Base-by-base conservation (phyloP, 2,329 filamentous ascomycete genomes). In the Teratosphaeria zuluensis region DNA sequence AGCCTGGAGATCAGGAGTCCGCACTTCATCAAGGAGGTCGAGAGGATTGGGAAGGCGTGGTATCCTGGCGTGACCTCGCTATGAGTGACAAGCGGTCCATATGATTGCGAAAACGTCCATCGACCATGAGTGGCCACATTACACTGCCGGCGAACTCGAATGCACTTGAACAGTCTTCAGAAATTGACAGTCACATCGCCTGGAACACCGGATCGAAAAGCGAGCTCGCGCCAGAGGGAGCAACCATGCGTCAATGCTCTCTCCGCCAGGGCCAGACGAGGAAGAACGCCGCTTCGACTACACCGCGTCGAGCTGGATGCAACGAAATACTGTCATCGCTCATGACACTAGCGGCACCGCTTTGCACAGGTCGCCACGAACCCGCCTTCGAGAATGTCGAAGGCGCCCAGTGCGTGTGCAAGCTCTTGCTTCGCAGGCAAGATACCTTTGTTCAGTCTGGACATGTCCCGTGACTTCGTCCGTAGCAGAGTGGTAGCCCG, bases 31-130 rank as follows among this genome's bases (percentile, higher is more conserved):
- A 83, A 84, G 16, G 91, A 96, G 68, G 86, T 99, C 71, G 85
- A 87, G 72, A 81, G 87, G 65, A 94, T 99, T 72, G 94, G 91
- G 35, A 88, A 92, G 69, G 76, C 76, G 1, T 99, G 94, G 92
- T 82, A 81, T 58, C 90, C 91, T 0, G 90, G 90, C 1, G 3
- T 48, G 4, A 48, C 16, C 42, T 48, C 42, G 42, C 42, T 48
- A 9, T 48, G 42, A 48, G 16, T 4, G 24, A 28, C 24, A 28
- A 28, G 24, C 24, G 4, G 24, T 28, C 24, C 24, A 28, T 28
- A 28, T 28, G 24, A 28, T 28, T 28, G 33, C 33, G 33, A 3
- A 38, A 11, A 38, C 33, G 14, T 38, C 33, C 33, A 38, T 38
- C 33, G 9, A 38, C 33, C 1, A 38, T 16, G 14, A 11, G 4